phyloP scores from a whole-genome alignment of 2,329 filamentous ascomycete species.

The Diplocarpon mali region DNA sequence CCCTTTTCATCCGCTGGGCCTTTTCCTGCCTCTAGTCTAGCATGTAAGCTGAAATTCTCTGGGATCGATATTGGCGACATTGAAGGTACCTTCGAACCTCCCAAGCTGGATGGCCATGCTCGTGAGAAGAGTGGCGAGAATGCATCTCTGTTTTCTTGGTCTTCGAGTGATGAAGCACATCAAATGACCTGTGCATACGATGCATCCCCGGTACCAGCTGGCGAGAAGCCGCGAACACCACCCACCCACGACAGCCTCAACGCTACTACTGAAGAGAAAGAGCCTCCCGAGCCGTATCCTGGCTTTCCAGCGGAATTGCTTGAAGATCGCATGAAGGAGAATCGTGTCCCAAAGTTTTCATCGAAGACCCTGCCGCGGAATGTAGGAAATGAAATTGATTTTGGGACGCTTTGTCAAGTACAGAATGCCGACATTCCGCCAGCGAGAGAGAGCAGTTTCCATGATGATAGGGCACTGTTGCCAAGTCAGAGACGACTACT shows the following conservation, averaged over 20 bases:
- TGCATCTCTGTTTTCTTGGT: constrained; percentile 8
- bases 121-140: constrained; percentile 6
- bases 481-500: constrained; percentile 18
- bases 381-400: constrained; percentile 1
- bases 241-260: neutral
- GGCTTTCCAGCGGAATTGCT: constrained; percentile 17
- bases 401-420: neutral
- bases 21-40: neutral
- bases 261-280: neutral
- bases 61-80: constrained; percentile 3
- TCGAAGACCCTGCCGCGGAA: constrained; percentile 16
- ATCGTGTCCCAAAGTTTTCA: constrained; percentile 7
- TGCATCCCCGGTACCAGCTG: constrained; percentile 3
- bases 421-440: neutral
- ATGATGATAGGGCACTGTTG: constrained; percentile 21
- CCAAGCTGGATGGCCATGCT: neutral
- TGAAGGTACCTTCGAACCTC: neutral
- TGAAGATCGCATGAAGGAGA: constrained; percentile 9
- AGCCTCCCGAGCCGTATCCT: constrained; percentile 6
- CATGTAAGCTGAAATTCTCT: neutral
- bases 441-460: constrained; percentile 14
- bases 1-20: neutral
- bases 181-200: constrained; percentile 5
- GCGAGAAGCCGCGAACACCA: neutral
- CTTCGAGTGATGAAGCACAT: constrained; percentile 1